These are phyloP conservation scores for Cercospora sp. DNA, from an alignment of 2,329 filamentous ascomycete genomes.

Conservation along the genomic window DNA sequence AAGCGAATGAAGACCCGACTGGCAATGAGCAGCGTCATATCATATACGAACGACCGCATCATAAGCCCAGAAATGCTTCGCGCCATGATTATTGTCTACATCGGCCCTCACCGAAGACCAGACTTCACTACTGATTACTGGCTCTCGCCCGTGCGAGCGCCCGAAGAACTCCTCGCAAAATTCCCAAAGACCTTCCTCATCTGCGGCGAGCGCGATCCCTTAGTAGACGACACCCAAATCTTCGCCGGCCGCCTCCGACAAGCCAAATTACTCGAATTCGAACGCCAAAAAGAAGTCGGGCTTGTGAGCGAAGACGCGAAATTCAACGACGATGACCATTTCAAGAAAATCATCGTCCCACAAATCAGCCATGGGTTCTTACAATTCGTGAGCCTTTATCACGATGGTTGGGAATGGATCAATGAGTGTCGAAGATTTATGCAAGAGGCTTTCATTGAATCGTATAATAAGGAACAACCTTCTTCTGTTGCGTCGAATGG, in stretches of 20 bases:
- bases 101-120: constrained; percentile 88
- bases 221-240: constrained; percentile 96
- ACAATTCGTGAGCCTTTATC: constrained; percentile 85
- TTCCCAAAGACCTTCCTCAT: constrained; percentile 95
- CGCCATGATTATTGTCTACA: constrained; percentile 97
- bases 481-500: constrained; percentile 23
- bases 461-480: constrained; percentile 41
- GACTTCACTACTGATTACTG: constrained; percentile 91
- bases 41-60: constrained; percentile 94
- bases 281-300: constrained; percentile 57
- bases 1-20: constrained; percentile 63
- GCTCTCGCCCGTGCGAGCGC: constrained; percentile 84
- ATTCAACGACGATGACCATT: constrained; percentile 64
- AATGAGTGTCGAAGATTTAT: constrained; percentile 80
- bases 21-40: constrained; percentile 94
- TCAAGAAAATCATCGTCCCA: constrained; percentile 81
- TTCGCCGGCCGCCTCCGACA: constrained; percentile 87
- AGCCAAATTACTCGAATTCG: constrained; percentile 64
- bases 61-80: constrained; percentile 98
- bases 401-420: constrained; percentile 86
- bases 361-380: constrained; percentile 92
- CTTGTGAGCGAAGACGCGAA: constrained; percentile 47
- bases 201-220: constrained; percentile 89
- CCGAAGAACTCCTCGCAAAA: constrained; percentile 75
- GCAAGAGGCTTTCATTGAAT: constrained; percentile 66